Evolutionary conservation across 495 filamentous ascomycete species (phyloP), one percentile per base, ranked within the genome.

Genomic region (Hypoxylon subgilvum): DNA sequence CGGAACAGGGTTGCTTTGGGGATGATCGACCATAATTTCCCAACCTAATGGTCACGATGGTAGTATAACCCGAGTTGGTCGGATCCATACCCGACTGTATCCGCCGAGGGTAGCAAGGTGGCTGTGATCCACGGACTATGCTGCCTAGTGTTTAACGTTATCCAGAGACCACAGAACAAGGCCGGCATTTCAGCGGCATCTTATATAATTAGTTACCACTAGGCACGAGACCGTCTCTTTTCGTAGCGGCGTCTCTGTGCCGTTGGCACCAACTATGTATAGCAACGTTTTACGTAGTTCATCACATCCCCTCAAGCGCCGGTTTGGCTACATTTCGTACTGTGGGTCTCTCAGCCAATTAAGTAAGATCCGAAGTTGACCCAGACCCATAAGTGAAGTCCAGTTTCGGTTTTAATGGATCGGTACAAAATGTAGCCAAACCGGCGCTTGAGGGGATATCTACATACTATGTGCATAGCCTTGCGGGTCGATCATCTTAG

Each of bases 1-100:
- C 25, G 44, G 50, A 44, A 18, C 6, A 6, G 18, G 2, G 52
- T 47, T 42, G 42, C 17, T 52, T 23, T 5, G 35, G 23, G n/a
- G 42, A 50, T 36, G 52, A 63, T 57, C 52, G 52, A 52, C 51
- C 52, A 57, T 23, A 63, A 52, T 63, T 57, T 63, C 52, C 46
- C 48, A 52, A 43, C 12, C 34, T 40, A 45, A 41, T 32, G 35
- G 43, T 35, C 32, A 3, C 35, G 23, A 35, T 52, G 48, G 41
- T 52, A 42, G 14, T n/a, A n/a, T n/a, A n/a, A n/a, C n/a, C n/a
- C n/a, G n/a, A 4, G 12, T 35, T 1, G 34, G 27, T 45, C 30
- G 52, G 57, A 39, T 23, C 51, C 28, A 39, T 32, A 14, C 52
- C 51, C 45, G 56, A 27, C 25, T 5, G 46, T 56, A 46, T 51